phyloP scores from a whole-genome alignment of 768 basidiomycete genomes.

The Lactarius hatsudake region DNA sequence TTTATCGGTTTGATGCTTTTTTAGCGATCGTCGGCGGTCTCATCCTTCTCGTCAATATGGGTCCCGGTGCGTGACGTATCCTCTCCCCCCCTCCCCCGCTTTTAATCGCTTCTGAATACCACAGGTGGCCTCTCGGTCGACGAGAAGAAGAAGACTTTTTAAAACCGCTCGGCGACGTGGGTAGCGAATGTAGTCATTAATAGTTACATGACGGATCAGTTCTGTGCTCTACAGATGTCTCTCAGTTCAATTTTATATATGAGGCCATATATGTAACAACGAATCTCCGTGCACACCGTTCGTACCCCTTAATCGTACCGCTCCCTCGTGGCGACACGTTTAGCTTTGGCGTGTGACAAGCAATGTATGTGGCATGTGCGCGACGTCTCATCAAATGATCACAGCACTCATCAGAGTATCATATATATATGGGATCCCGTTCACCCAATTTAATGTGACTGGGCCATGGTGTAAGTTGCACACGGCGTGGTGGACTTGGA shows the following conservation, averaged over 20 bases:
- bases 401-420: background rate
- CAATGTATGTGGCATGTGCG: background rate
- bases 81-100: background rate
- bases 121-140: constrained; percentile 92
- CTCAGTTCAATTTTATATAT: constrained; percentile 19
- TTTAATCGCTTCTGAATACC: constrained; percentile 19
- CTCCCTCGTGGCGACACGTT: background rate
- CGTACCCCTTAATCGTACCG: background rate
- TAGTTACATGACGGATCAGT: background rate
- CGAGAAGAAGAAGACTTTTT: constrained; percentile 98
- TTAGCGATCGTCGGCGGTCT: constrained; percentile 93
- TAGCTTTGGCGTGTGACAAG: background rate
- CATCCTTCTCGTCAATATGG: constrained; percentile 96
- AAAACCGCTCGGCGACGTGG: constrained; percentile 6
- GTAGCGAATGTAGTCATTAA: constrained; percentile 1
- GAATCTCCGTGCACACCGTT: constrained; percentile 7
- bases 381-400: background rate
- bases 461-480: background rate
- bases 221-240: constrained; percentile 11
- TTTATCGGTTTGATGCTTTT: constrained; percentile 15
- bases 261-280: constrained; percentile 13
- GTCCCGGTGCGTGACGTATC: constrained; percentile 62
- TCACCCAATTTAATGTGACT: background rate
- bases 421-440: background rate
- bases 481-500: background rate